These are phyloP conservation scores for Fusarium albosuccineum DNA, from an alignment of 2,329 filamentous ascomycete genomes.

Conservation along the genomic window DNA sequence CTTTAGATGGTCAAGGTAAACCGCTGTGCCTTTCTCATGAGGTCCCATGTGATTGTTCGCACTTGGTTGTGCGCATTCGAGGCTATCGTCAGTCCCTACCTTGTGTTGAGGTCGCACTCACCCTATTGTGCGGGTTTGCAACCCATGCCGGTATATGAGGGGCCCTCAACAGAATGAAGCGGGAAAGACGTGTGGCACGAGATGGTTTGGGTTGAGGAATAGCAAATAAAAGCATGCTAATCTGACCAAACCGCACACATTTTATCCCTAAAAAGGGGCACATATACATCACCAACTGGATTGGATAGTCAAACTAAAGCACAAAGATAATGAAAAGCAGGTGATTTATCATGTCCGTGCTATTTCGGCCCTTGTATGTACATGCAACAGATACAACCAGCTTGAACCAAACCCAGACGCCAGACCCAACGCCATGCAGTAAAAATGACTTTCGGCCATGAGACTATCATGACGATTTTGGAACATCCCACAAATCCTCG, in stretches of 20 bases:
- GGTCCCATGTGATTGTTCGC: conserved; percentile 6
- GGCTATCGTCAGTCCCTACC: background rate
- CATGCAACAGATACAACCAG: background rate
- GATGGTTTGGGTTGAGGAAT: background rate
- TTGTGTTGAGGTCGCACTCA: background rate
- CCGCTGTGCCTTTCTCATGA: conserved; percentile 1
- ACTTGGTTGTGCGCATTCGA: background rate
- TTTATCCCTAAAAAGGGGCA: no score
- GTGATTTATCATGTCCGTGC: background rate
- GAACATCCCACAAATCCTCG: conserved; percentile 60
- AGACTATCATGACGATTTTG: background rate
- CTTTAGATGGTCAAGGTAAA: conserved; percentile 1
- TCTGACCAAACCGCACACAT: no score
- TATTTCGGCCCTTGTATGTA: background rate
- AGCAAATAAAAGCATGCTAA: no score
- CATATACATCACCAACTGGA: no score
- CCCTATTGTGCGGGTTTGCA: background rate
- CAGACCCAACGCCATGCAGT: conserved; percentile 5
- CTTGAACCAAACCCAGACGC: no score
- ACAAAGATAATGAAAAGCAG: background rate
- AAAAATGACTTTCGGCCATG: background rate
- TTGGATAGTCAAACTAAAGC: no score
- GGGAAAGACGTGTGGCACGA: no score
- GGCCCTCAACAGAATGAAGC: background rate
- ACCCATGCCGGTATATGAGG: conserved; percentile 10